Base-by-base conservation (phyloP, 495 filamentous ascomycete species). In the Aspergillus incahuasiensis region DNA sequence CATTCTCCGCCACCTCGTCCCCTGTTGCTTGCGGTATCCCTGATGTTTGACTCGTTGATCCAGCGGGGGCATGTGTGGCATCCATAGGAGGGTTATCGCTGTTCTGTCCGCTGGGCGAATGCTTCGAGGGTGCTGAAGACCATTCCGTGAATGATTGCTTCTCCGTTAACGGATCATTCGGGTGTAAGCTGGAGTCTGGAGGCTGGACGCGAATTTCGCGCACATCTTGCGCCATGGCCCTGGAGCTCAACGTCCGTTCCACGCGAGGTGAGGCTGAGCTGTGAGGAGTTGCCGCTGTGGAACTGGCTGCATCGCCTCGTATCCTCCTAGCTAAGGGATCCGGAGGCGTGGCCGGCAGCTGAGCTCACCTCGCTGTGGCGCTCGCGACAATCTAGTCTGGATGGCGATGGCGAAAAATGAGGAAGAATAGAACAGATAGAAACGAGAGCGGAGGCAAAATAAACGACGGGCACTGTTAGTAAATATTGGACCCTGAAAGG, bases 181-280 rank as follows among this genome's bases (percentile, higher is more conserved):
- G 41, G 22, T 34, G 30, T 22, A 54, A 41, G 20, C 48, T 48
- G 21, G 52, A 30, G 16, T 54, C 54, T 51, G 57, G 63, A 52
- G 58, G 50, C 40, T 55, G 55, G 38, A 54, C 24, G 30, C 25
- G 50, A 20, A 52, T 56, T 38, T 60, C 59, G 54, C 59, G 57
- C 59, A 56, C 68, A 71, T 68, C 64, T 40, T 67, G 66, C 51
- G 68, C 66, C 68, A 71, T 71, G 62, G 57, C 68, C 64, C 61
- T 57, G 50, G 45, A 58, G 58, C 61, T 58, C 61, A 66, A 58
- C 49, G 49, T 46, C 38, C 52, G 60, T 54, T 52, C 54, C 54
- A 54, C 50, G 56, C 46, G 50, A 62, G 56, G 51, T 60, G 60
- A 62, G 48, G 58, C 57, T 58, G 63, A 53, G 52, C 55, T 63